These are phyloP conservation scores for Apophysomyces sp. DNA, from an alignment of 371 early-diverging fungal genomes.

Conservation along the genomic window DNA sequence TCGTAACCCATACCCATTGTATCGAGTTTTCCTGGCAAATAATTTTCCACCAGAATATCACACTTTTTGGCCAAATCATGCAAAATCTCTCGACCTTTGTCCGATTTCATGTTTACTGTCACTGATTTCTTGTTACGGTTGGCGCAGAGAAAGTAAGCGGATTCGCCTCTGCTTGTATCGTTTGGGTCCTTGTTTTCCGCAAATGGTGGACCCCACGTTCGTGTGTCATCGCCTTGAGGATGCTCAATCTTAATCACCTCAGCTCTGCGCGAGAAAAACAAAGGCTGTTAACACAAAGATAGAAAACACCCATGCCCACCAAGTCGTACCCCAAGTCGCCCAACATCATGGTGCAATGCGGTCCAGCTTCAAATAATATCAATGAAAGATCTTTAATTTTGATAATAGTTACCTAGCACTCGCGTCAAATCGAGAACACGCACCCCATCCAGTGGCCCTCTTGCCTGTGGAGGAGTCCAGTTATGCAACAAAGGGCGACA, in stretches of 20 bases:
- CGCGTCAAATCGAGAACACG: slow-evolving; percentile 83
- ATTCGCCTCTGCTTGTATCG: slow-evolving; percentile 54
- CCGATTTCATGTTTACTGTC: slow-evolving; percentile 79
- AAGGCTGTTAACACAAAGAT: too few species aligned
- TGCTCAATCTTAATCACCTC: slow-evolving; percentile 90
- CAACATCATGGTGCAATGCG: slow-evolving; percentile 84
- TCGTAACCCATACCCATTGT: slow-evolving; percentile 79
- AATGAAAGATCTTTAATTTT: neutral
- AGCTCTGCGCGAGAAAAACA: too few species aligned
- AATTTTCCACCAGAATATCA: slow-evolving; percentile 92
- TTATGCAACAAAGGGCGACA: neutral
- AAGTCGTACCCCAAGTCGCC: slow-evolving; percentile 78
- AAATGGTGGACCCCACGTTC: slow-evolving; percentile 84
- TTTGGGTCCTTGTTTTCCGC: slow-evolving; percentile 41
- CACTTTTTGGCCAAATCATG: slow-evolving; percentile 62
- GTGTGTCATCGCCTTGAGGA: slow-evolving; percentile 85
- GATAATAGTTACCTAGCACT: slow-evolving; percentile 60
- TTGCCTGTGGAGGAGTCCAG: neutral
- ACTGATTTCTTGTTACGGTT: slow-evolving; percentile 92
- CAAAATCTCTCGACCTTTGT: slow-evolving; percentile 64
- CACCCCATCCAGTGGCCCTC: slow-evolving; percentile 69
- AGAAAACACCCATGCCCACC: too few species aligned
- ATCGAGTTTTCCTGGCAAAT: slow-evolving; percentile 84
- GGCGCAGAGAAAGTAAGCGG: slow-evolving; percentile 87
- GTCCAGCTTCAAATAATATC: slow-evolving; percentile 56